A percentile compares a stretch with the other conserved stretches of the same genome.
Evolutionary conservation across 805 yeast species (phyloP).

Genomic region (Ogataea nonfermentans): DNA sequence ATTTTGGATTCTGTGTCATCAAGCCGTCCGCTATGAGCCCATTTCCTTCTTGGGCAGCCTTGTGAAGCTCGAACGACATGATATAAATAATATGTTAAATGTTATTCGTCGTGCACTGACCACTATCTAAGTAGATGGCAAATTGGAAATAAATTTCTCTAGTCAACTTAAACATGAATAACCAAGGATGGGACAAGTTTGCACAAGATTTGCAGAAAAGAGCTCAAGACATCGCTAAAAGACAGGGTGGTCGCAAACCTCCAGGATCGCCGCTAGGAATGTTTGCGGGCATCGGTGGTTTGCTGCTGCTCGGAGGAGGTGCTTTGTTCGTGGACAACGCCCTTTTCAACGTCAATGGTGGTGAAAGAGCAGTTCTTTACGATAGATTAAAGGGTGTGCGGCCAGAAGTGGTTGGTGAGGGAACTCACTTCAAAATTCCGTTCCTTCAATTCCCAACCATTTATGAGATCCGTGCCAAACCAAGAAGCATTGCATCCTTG

Average conservation of each 20-base stretch:
- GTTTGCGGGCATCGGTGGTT: conserved; percentile 63
- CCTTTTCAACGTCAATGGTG: conserved; percentile 92
- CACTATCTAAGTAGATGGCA: conserved; percentile 6
- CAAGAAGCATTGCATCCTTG: conserved; percentile 90
- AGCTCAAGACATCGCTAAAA: conserved; percentile 40
- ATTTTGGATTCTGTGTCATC: conserved; percentile 47
- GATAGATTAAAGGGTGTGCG: conserved; percentile 84
- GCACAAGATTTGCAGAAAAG: conserved; percentile 49
- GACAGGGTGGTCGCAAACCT: conserved; percentile 28
- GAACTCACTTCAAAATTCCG: conserved; percentile 92
- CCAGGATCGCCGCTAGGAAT: conserved; percentile 46
- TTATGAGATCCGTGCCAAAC: conserved; percentile 95
- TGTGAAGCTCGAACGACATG: conserved; percentile 41
- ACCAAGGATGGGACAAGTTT: conserved; percentile 50
- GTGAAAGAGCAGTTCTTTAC: conserved; percentile 94
- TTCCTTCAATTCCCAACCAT: conserved; percentile 92
- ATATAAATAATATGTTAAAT: neutral
- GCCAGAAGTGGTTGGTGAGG: conserved; percentile 81
- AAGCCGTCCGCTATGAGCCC: conserved; percentile 48
- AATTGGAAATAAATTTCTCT: conserved; percentile 3
- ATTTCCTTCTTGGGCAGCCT: conserved; percentile 67
- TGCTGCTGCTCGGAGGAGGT: conserved; percentile 57
- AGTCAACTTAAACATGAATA: conserved; percentile 26
- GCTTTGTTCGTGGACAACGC: conserved; percentile 53
- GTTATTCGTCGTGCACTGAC: conserved; percentile 4